phyloP scores from a whole-genome alignment of 352 stramenopile species.

The Thalassiosira mediterranea region DNA sequence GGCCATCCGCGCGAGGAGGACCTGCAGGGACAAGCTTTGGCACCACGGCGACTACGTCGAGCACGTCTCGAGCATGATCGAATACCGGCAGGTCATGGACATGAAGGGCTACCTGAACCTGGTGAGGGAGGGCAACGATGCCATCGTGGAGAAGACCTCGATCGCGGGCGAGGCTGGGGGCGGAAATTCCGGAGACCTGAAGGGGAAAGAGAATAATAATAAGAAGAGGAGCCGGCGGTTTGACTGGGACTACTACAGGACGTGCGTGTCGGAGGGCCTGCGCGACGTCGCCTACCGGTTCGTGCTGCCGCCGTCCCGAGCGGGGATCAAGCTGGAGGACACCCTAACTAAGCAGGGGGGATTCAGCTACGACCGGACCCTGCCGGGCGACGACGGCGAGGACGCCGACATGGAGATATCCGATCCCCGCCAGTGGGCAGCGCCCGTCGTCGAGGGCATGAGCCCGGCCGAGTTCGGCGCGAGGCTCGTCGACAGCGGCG shows the following conservation, averaged over 20 bases:
- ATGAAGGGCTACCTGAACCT: constrained; percentile 80
- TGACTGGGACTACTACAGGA: constrained; percentile 82
- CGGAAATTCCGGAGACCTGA: not conserved
- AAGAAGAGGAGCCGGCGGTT: constrained; percentile 76
- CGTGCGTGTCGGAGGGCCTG: constrained; percentile 77
- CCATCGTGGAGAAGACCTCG: constrained; percentile 69
- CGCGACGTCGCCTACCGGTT: constrained; percentile 79
- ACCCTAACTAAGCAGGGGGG: constrained; percentile 47
- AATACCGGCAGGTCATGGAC: constrained; percentile 78
- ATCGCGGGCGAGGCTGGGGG: constrained; percentile 23
- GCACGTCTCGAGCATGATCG: constrained; percentile 65
- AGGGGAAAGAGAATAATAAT: constrained; percentile 33
- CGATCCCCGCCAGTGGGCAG: constrained; percentile 70
- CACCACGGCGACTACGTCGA: constrained; percentile 70
- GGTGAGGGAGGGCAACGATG: constrained; percentile 83
- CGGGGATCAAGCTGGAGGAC: constrained; percentile 82
- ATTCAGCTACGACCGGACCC: constrained; percentile 72
- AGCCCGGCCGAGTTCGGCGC: constrained; percentile 72
- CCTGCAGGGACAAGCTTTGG: constrained; percentile 73
- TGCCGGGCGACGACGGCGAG: constrained; percentile 67
- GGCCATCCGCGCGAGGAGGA: constrained; percentile 55
- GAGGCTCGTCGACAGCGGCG: constrained; percentile 76
- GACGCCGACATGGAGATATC: constrained; percentile 44
- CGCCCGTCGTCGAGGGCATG: constrained; percentile 58
- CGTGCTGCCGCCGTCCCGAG: constrained; percentile 70